These are phyloP conservation scores for Delitschia confertaspora DNA, from an alignment of 495 filamentous ascomycete species.

Conservation along the genomic window DNA sequence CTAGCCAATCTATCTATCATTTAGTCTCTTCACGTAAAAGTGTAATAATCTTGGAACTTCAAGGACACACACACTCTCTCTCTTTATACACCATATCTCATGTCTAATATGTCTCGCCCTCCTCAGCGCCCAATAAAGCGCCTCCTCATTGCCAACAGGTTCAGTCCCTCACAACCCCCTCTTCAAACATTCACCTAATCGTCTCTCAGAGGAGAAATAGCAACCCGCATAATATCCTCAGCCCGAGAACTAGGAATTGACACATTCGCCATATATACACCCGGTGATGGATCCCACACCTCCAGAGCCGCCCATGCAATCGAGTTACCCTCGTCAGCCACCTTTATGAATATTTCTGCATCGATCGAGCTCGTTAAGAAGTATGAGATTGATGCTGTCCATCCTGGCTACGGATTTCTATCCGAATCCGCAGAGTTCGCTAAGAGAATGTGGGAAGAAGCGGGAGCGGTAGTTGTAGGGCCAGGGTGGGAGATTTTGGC, in stretches of 20 bases:
- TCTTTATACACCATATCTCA: constrained; percentile 9
- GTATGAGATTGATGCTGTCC: constrained; percentile 47
- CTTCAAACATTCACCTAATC: constrained; percentile 9
- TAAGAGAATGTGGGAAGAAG: constrained; percentile 43
- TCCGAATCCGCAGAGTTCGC: constrained; percentile 51
- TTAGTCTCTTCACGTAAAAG: too few relatives aligned
- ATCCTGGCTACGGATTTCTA: constrained; percentile 57
- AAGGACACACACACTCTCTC: too few relatives aligned
- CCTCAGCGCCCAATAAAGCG: constrained; percentile 40
- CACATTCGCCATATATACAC: constrained; percentile 46
- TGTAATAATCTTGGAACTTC: too few relatives aligned
- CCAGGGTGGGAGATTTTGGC: constrained; percentile 45
- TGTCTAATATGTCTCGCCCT: constrained; percentile 17
- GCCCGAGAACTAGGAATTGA: constrained; percentile 48
- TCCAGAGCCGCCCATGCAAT: constrained; percentile 40
- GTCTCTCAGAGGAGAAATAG: constrained; percentile 50
- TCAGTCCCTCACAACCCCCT: background rate
- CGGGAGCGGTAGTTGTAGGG: constrained; percentile 44
- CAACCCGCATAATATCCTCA: constrained; percentile 48
- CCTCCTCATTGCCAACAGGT: background rate
- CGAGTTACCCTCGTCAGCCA: constrained; percentile 41
- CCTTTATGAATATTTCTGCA: constrained; percentile 44
- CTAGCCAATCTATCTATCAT: too few relatives aligned
- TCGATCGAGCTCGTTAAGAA: constrained; percentile 42
- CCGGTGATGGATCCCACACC: constrained; percentile 46